A percentile compares a stretch with the other conserved stretches of the same genome.
Evolutionary conservation across 495 filamentous ascomycete species (phyloP).

Genomic region (Neurospora cerealis): DNA sequence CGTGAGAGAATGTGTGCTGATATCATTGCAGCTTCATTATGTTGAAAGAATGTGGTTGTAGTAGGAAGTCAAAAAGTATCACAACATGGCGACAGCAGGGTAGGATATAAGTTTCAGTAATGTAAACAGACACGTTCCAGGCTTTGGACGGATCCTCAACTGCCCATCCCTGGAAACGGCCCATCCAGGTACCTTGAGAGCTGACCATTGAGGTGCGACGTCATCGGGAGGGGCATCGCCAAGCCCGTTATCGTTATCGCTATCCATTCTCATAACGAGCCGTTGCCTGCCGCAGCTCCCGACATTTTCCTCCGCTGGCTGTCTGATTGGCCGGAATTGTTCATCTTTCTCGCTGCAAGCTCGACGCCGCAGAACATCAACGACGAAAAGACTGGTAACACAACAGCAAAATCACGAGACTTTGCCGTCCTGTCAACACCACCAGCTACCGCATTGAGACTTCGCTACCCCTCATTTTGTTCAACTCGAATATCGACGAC

Average conservation of each 20-base stretch:
- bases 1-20: conserved; percentile 7
- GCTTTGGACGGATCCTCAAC: neutral
- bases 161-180: neutral
- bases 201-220: neutral
- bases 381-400: neutral
- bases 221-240: neutral
- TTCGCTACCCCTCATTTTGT: neutral
- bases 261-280: neutral
- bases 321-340: neutral
- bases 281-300: neutral
- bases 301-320: neutral
- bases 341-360: neutral
- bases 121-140: neutral
- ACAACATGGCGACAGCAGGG: neutral
- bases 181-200: neutral
- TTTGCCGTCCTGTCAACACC: neutral
- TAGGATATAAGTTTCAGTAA: neutral
- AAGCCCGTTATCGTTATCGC: neutral
- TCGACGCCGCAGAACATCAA: neutral
- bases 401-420: neutral
- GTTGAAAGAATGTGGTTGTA: neutral
- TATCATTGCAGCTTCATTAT: conserved; percentile 15
- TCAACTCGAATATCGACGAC: neutral
- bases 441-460: neutral
- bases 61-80: neutral